Evolutionary conservation across 108 stramenopile genomes (phyloP).

Genomic region (Hondaea fermentalgiana): DNA sequence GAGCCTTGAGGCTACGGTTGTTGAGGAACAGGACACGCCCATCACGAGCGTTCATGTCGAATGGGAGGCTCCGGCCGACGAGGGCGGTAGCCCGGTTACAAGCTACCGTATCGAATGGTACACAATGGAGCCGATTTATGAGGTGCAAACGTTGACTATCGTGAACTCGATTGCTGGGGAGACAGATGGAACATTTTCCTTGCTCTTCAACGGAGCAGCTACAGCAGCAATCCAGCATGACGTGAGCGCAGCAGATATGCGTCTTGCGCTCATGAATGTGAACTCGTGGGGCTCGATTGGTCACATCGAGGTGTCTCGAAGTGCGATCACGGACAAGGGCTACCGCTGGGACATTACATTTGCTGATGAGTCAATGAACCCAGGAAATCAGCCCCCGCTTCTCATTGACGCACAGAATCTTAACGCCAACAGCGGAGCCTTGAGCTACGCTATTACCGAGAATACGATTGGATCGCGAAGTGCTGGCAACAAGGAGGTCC

Average conservation of each 20-base stretch:
- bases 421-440: not conserved
- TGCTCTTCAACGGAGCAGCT: not conserved
- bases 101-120: conserved; percentile 47
- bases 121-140: conserved; percentile 25
- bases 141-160: conserved; percentile 33
- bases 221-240: not conserved
- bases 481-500: not conserved
- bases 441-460: not conserved
- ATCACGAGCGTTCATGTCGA: not conserved
- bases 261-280: conserved; percentile 47
- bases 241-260: not conserved
- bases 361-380: conserved; percentile 35
- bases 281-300: conserved; percentile 9
- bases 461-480: not conserved
- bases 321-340: conserved; percentile 27
- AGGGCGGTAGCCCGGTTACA: conserved; percentile 35
- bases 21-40: not conserved
- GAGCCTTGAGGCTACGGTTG: conserved; percentile 12
- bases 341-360: conserved; percentile 60
- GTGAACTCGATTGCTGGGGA: not conserved
- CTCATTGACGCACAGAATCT: not conserved
- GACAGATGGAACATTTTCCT: not conserved
- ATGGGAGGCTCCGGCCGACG: conserved; percentile 31
- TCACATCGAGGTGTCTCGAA: not conserved
- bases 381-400: conserved; percentile 50